A percentile compares a stretch with the other conserved stretches of the same genome.
Evolutionary conservation across 345 rosid genomes (phyloP).

Genomic region (Anastatica hierochuntica): DNA sequence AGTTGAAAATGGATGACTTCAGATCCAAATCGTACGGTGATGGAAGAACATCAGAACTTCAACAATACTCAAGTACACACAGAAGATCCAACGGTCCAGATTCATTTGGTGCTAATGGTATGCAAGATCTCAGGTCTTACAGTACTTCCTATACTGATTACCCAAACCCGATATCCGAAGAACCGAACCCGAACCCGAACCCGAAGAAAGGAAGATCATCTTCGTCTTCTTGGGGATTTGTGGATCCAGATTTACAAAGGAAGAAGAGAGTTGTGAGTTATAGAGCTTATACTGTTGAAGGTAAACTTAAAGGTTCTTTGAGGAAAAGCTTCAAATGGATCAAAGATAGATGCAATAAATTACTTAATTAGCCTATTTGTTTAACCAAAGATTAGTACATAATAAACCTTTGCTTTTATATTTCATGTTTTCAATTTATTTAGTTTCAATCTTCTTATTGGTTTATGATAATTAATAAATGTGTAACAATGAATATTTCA

Average conservation of each 20-base stretch:
- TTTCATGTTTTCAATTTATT: too few relatives aligned
- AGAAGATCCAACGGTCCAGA: constrained; percentile 19
- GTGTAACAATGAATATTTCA: too few relatives aligned
- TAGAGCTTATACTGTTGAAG: constrained; percentile 61
- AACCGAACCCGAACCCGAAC: constrained; percentile 29
- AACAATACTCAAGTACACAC: not conserved
- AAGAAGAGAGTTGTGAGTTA: constrained; percentile 62
- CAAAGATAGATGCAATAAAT: constrained; percentile 39
- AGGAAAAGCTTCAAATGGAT: constrained; percentile 61
- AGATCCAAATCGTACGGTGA: constrained; percentile 51
- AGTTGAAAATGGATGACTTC: constrained; percentile 47
- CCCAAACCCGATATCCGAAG: constrained; percentile 26
- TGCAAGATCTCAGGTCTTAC: constrained; percentile 59
- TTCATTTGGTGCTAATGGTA: constrained; percentile 22
- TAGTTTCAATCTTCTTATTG: too few relatives aligned
- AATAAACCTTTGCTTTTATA: too few relatives aligned
- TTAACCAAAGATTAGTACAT: too few relatives aligned
- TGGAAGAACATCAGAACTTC: constrained; percentile 33
- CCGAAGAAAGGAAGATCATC: constrained; percentile 45
- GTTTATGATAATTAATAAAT: too few relatives aligned
- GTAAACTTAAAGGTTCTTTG: constrained; percentile 59
- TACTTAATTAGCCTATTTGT: constrained; percentile 19
- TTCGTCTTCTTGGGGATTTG: constrained; percentile 49
- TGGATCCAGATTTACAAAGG: constrained; percentile 60
- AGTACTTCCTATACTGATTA: constrained; percentile 38